Percentiles rank a stretch among this genome's conserved stretches.
Evolutionary conservation across 1,284 basidiomycete genomes (phyloP).

Genomic region (Marasmius tenuissimus): DNA sequence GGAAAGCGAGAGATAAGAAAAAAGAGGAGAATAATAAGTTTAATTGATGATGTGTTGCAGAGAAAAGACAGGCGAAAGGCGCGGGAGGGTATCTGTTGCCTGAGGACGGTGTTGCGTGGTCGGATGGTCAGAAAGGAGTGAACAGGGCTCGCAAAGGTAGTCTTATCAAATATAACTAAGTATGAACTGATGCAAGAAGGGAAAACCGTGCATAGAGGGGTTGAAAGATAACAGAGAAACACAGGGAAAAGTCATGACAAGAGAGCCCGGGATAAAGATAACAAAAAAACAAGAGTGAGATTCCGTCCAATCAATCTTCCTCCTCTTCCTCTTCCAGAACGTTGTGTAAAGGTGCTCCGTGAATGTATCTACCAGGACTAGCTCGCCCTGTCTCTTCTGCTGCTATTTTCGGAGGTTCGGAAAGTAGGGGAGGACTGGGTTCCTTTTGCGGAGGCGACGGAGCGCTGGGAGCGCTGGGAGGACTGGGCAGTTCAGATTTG

Average conservation of each 20-base stretch:
- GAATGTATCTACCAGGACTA: constrained; percentile 77
- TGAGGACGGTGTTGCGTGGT: too few species aligned
- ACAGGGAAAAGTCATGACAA: not conserved
- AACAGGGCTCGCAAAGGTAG: too few species aligned
- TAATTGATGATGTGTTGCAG: too few species aligned
- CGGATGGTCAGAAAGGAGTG: too few species aligned
- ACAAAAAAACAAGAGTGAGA: not conserved
- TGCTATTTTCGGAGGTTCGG: constrained; percentile 33
- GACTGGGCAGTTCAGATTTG: constrained; percentile 1
- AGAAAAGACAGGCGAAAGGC: too few species aligned
- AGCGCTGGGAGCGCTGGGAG: constrained; percentile 5
- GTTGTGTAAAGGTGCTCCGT: constrained; percentile 86
- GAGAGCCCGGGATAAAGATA: not conserved
- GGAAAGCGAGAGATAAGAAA: too few species aligned
- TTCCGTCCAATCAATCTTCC: constrained; percentile 26
- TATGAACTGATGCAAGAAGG: too few species aligned
- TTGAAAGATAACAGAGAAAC: not conserved
- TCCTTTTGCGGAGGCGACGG: constrained; percentile 1
- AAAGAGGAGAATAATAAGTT: too few species aligned
- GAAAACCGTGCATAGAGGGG: too few species aligned
- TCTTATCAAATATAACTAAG: too few species aligned
- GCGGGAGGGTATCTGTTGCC: too few species aligned
- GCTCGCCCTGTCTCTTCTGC: constrained; percentile 49
- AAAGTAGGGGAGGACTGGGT: constrained; percentile 11
- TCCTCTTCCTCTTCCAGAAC: constrained; percentile 82